Evolutionary conservation across 306 rosid genomes (phyloP).

Genomic region (Gleditsia sinensis): DNA sequence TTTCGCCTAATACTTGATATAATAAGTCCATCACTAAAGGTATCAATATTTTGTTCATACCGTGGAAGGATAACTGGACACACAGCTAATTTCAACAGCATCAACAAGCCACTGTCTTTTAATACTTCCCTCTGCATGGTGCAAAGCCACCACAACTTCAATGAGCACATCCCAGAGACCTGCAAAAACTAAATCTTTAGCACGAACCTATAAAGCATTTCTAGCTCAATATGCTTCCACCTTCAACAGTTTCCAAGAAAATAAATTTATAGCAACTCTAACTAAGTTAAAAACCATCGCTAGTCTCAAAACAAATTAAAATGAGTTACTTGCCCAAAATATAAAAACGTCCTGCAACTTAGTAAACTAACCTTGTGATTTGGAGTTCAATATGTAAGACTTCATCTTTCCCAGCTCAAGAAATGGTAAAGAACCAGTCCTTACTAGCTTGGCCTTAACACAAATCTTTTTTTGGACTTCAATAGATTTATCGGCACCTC

Average conservation of each 20-base stretch:
- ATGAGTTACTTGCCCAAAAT: neutral
- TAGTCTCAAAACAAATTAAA: conserved; percentile 17
- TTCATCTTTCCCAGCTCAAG: conserved; percentile 79
- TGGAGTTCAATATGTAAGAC: conserved; percentile 61
- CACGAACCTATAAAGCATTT: conserved; percentile 20
- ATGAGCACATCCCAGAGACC: conserved; percentile 77
- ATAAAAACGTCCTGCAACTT: neutral
- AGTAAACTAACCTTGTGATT: conserved; percentile 52
- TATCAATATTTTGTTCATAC: conserved; percentile 49
- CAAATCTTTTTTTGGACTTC: conserved; percentile 65
- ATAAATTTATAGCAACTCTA: conserved; percentile 5
- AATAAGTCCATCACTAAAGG: conserved; percentile 5
- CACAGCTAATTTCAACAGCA: conserved; percentile 84
- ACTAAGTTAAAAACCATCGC: conserved; percentile 19
- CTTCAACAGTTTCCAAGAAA: conserved; percentile 5
- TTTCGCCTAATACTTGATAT: neutral
- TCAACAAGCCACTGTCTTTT: conserved; percentile 85
- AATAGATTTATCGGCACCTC: conserved; percentile 36
- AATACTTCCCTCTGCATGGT: conserved; percentile 72
- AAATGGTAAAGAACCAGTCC: conserved; percentile 63
- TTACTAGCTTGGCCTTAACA: conserved; percentile 70
- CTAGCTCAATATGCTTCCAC: conserved; percentile 31
- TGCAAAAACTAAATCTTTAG: conserved; percentile 42
- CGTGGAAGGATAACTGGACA: conserved; percentile 79
- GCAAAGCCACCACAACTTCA: conserved; percentile 81